Percentiles rank a stretch among this genome's conserved stretches.
These are phyloP conservation scores for Limtongozyma cylindracea DNA, from an alignment of 805 yeast genomes.

Conservation along the genomic window DNA sequence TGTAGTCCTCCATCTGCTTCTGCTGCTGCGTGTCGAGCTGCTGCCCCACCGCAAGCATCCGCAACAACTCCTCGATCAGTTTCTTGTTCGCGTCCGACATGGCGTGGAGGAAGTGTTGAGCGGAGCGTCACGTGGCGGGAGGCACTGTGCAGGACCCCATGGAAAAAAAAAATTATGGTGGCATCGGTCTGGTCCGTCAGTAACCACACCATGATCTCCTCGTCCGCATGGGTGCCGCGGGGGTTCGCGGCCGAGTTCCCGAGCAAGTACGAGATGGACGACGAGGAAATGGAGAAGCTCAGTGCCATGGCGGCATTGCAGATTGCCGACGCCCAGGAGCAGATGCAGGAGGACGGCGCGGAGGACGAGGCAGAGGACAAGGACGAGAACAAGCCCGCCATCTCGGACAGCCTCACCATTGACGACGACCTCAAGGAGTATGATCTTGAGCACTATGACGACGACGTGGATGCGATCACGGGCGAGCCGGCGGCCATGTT, in stretches of 20 bases:
- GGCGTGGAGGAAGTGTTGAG: not conserved
- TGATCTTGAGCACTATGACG: constrained; percentile 60
- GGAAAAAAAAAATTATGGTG: no score
- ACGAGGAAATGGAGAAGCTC: constrained; percentile 82
- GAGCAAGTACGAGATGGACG: constrained; percentile 65
- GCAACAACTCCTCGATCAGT: constrained; percentile 31
- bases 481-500: constrained; percentile 42
- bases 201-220: constrained; percentile 42
- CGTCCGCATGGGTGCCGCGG: constrained; percentile 89
- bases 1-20: constrained; percentile 54
- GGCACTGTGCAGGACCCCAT: no score
- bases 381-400: no score
- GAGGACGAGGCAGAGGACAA: no score
- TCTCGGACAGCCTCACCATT: constrained; percentile 15
- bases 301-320: constrained; percentile 65
- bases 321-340: constrained; percentile 50
- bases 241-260: constrained; percentile 91
- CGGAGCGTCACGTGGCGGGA: not conserved
- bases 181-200: no score
- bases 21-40: constrained; percentile 29
- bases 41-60: constrained; percentile 24
- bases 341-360: constrained; percentile 26
- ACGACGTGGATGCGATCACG: constrained; percentile 17
- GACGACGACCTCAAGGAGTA: constrained; percentile 81
- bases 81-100: constrained; percentile 1